Percentiles rank a stretch among this genome's conserved stretches.
These are phyloP conservation scores for Exophiala sp. DNA, from an alignment of 2,329 filamentous ascomycete genomes.

Conservation along the genomic window DNA sequence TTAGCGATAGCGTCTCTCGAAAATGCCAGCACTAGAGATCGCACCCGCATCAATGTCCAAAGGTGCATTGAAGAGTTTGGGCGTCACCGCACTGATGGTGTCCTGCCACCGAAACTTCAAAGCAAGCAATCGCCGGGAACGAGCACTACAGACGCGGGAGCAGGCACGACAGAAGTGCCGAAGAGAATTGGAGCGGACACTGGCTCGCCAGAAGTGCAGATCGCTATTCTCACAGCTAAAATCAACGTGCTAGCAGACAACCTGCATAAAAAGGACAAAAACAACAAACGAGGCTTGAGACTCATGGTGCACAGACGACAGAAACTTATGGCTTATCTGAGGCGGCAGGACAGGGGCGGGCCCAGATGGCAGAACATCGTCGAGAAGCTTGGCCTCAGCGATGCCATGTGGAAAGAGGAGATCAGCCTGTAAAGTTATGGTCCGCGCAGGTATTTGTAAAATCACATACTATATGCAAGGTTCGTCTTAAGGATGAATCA, in stretches of 20 bases:
- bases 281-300: conserved; percentile 87
- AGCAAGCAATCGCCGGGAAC: conserved; percentile 25
- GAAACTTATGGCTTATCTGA: conserved; percentile 81
- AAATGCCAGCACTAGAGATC: conserved; percentile 75
- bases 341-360: conserved; percentile 84
- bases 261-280: conserved; percentile 75
- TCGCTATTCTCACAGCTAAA: conserved; percentile 90
- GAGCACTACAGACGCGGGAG: conserved; percentile 1
- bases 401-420: conserved; percentile 86
- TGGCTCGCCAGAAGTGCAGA: conserved; percentile 95
- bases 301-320: conserved; percentile 84
- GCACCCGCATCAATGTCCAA: conserved; percentile 74
- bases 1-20: conserved; percentile 72
- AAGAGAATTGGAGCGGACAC: conserved; percentile 82
- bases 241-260: conserved; percentile 76
- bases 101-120: conserved; percentile 59
- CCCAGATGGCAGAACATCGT: conserved; percentile 85
- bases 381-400: conserved; percentile 76
- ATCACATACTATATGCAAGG: not conserved
- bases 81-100: conserved; percentile 77
- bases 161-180: conserved; percentile 28
- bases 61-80: conserved; percentile 86
- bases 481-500: not conserved
- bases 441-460: conserved; percentile 15
- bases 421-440: conserved; percentile 63